Evolutionary conservation across 2,329 filamentous ascomycete genomes (phyloP), one percentile per base, ranked within the genome.

Genomic region (Colletotrichum spinosum): DNA sequence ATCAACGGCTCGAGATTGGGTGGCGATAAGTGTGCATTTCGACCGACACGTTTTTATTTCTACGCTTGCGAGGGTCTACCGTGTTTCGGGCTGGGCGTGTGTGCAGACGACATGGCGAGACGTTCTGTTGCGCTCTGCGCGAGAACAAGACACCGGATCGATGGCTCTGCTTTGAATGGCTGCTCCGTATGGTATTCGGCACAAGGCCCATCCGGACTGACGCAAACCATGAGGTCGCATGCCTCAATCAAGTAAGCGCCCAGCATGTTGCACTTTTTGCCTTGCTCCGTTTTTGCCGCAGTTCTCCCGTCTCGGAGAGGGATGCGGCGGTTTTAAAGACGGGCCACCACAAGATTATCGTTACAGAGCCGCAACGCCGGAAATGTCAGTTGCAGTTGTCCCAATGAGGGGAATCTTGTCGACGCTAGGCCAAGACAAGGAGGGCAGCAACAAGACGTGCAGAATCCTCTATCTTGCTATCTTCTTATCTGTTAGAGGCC

Each of bases 241-340:
- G 53, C 25, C 64, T 67, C 60, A 60, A 67, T 63, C 33, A 44
- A 65, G 64, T 44, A 67, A 50, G 42, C 42, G 49, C 48, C 38
- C 37, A 33, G 38, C 64, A 67, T 48, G 6, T 25, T 44, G 52
- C 58, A 52, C 62, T n/a, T n/a, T n/a, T n/a, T n/a, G n/a, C n/a
- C n/a, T n/a, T n/a, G 35, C 57, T 53, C 25, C 39, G 66, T 66
- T 33, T 61, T 60, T 50, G 72, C 72, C 6, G 70, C 70, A 0
- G 39, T 52, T n/a, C 44, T 49, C n/a, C 35, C 45, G 33, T 35
- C 45, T 37, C 51, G 15, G 48, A 56, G 9, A 48, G 45, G 25
- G 42, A 46, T 54, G 59, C 54, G 45, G 50, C 60, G 49, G 34
- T 39, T 13, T 33, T 35, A 8, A 46, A 67, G 38, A 55, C 56